Percentiles rank a stretch among this genome's conserved stretches.
Conservation (phyloP, 2,329 filamentous ascomycete species). For the Blastomyces gilchristii region DNA sequence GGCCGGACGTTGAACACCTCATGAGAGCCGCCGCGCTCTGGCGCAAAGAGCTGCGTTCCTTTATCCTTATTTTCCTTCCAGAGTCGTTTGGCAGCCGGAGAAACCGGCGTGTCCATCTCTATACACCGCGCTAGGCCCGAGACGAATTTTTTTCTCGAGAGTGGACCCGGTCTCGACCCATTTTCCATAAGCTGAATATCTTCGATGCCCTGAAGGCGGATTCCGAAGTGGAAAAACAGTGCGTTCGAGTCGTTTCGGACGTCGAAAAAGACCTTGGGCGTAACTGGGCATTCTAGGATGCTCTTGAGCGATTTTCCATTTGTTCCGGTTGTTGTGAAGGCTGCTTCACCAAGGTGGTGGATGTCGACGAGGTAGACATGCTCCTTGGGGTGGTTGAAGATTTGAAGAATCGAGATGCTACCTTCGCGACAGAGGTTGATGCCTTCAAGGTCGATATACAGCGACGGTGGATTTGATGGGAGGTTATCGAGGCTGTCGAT, state of each 20-base stretch:
- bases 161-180: constrained; percentile 23
- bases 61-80: constrained; percentile 18
- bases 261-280: constrained; percentile 49
- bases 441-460: constrained; percentile 45
- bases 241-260: constrained; percentile 50
- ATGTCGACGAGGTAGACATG: constrained; percentile 40
- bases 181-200: constrained; percentile 51
- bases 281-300: constrained; percentile 37
- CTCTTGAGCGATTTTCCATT: constrained; percentile 23
- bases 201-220: constrained; percentile 37
- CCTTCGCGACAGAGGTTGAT: constrained; percentile 36
- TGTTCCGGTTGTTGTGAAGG: constrained; percentile 31
- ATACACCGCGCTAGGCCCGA: constrained; percentile 34
- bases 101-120: constrained; percentile 19
- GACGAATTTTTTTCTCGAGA: constrained; percentile 18
- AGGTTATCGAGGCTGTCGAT: constrained; percentile 19
- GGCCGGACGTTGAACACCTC: constrained; percentile 42
- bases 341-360: constrained; percentile 25
- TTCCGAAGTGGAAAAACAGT: constrained; percentile 37
- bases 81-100: constrained; percentile 10
- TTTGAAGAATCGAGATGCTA: constrained; percentile 37
- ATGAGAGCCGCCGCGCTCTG: constrained; percentile 36
- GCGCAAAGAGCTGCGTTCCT: constrained; percentile 32
- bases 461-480: constrained; percentile 23
- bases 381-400: constrained; percentile 26